Evolutionary conservation across 2,329 filamentous ascomycete species (phyloP).

Genomic region (Furcasterigmium furcatum): DNA sequence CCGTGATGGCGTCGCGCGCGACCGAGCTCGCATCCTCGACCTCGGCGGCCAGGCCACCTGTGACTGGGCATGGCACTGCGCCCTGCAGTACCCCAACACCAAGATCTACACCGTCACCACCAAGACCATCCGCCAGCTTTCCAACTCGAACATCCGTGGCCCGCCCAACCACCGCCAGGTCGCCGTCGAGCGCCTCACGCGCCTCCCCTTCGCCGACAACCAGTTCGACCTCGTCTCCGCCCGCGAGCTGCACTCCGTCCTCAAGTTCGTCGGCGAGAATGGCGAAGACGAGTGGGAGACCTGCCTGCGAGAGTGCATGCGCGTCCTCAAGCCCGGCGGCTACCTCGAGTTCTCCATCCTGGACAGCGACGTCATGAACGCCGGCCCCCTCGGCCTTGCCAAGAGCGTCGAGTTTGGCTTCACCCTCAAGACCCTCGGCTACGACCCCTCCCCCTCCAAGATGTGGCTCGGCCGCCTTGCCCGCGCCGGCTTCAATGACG

Average conservation of each 20-base stretch:
- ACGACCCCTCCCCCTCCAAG: constrained; percentile 82
- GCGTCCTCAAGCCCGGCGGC: constrained; percentile 88
- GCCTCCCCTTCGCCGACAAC: constrained; percentile 78
- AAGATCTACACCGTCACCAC: constrained; percentile 87
- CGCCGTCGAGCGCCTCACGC: constrained; percentile 71
- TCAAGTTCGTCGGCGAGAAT: constrained; percentile 69
- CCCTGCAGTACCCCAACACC: constrained; percentile 78
- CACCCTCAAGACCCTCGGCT: constrained; percentile 83
- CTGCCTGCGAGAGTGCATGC: constrained; percentile 81
- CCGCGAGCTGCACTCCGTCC: constrained; percentile 77
- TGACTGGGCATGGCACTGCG: constrained; percentile 95
- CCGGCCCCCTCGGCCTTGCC: constrained; percentile 74
- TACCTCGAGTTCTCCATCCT: constrained; percentile 89
- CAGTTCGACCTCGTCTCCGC: constrained; percentile 93
- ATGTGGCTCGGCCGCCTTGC: constrained; percentile 73
- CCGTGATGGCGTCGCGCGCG: constrained; percentile 38
- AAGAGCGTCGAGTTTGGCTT: constrained; percentile 91
- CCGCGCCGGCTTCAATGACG: constrained; percentile 72
- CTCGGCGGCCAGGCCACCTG: constrained; percentile 81
- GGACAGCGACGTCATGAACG: constrained; percentile 85
- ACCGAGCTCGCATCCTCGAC: constrained; percentile 72
- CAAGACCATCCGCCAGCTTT: constrained; percentile 65
- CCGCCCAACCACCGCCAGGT: constrained; percentile 86
- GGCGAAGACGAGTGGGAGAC: constrained; percentile 83
- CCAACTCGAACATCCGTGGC: constrained; percentile 73